A percentile compares a stretch with the other conserved stretches of the same genome.
These are phyloP conservation scores for Zasmidium angulare DNA, from an alignment of 2,329 filamentous ascomycete genomes.

Conservation along the genomic window DNA sequence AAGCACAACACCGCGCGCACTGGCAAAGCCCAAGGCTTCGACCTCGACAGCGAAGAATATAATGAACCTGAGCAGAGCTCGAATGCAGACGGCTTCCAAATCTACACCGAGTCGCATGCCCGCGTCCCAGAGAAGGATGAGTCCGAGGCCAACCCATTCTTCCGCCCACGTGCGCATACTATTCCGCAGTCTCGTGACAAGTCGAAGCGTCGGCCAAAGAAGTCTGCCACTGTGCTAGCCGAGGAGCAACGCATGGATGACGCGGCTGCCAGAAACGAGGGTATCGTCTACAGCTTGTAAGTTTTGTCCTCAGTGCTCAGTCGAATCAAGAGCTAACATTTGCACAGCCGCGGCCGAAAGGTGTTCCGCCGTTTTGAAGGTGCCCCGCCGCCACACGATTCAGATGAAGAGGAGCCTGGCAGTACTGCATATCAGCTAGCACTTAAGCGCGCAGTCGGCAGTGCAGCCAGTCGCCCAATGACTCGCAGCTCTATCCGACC, in stretches of 20 bases:
- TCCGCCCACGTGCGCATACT: conserved; percentile 39
- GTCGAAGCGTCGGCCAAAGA: conserved; percentile 39
- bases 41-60: conserved; percentile 47
- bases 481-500: conserved; percentile 71
- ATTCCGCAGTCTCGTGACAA: conserved; percentile 10
- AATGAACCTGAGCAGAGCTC: conserved; percentile 36
- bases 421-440: conserved; percentile 25
- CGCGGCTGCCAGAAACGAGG: conserved; percentile 65
- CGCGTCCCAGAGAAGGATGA: conserved; percentile 65
- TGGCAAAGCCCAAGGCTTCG: conserved; percentile 55
- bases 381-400: conserved; percentile 29
- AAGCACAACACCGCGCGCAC: conserved; percentile 13
- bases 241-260: conserved; percentile 58
- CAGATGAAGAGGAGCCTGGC: conserved; percentile 34
- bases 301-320: conserved; percentile 39
- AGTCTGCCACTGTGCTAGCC: conserved; percentile 57
- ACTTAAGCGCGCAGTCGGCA: conserved; percentile 40
- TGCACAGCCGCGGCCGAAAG: conserved; percentile 71
- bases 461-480: conserved; percentile 48
- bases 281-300: conserved; percentile 76
- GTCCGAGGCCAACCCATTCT: conserved; percentile 72
- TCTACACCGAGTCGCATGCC: conserved; percentile 80
- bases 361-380: conserved; percentile 68
- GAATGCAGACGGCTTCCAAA: conserved; percentile 53
- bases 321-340: conserved; percentile 24